A percentile compares a stretch with the other conserved stretches of the same genome.
phyloP scores from a whole-genome alignment of 176 grass and related monocot species.

The Tuctoria greenei region DNA sequence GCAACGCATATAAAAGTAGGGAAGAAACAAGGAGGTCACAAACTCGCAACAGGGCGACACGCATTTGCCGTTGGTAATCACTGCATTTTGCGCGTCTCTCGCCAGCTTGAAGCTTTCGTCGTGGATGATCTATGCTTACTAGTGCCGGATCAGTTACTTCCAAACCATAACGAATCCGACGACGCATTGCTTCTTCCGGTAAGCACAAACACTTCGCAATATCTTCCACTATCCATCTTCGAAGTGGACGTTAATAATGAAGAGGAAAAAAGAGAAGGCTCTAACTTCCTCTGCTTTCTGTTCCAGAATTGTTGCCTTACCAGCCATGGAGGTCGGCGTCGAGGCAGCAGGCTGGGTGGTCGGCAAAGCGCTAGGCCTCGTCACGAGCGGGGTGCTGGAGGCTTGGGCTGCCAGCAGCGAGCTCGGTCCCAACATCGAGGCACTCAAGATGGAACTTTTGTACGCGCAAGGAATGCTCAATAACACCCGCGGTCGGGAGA shows the following conservation, averaged over 20 bases:
- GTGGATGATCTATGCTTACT: background rate
- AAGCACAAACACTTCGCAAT: background rate
- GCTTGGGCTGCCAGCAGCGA: background rate
- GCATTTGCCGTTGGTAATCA: background rate
- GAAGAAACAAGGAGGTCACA: background rate
- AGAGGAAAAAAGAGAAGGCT: background rate
- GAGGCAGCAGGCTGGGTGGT: conserved; percentile 8
- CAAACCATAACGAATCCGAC: no score
- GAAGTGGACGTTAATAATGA: background rate
- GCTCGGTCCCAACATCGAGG: conserved; percentile 13
- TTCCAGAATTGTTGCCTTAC: background rate
- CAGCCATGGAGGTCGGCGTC: background rate
- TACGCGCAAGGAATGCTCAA: background rate
- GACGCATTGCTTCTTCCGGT: background rate
- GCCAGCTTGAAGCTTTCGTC: background rate
- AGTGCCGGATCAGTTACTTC: background rate
- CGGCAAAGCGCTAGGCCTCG: background rate
- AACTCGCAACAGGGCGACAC: background rate
- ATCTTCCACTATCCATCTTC: background rate
- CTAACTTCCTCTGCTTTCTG: background rate
- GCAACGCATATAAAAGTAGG: no score
- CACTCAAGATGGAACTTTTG: conserved; percentile 6
- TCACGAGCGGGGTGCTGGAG: background rate
- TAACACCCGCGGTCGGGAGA: background rate
- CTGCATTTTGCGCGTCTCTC: background rate